A percentile compares a stretch with the other conserved stretches of the same genome.
Evolutionary conservation across 805 yeast species (phyloP).

Genomic region (Candida easanensis): DNA sequence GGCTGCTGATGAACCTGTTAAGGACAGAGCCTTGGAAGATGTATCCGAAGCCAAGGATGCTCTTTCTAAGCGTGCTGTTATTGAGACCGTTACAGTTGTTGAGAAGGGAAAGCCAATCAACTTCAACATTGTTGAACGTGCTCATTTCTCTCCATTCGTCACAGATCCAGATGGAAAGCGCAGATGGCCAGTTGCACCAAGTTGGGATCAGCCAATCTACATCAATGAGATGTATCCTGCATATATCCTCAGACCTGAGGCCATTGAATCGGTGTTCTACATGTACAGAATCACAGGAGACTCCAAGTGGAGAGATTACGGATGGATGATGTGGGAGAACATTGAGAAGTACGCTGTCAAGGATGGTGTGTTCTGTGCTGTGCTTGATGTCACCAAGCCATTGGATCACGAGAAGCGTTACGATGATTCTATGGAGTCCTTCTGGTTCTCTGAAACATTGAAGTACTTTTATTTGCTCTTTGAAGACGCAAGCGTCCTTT

Average conservation of each 20-base stretch:
- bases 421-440: conserved; percentile 41
- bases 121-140: conserved; percentile 2
- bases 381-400: conserved; percentile 37
- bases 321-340: conserved; percentile 45
- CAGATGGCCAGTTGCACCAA: conserved; percentile 10
- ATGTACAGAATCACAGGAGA: conserved; percentile 63
- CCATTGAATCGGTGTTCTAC: conserved; percentile 57
- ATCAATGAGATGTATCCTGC: conserved; percentile 34
- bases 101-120: conserved; percentile 6
- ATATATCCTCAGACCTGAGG: conserved; percentile 56
- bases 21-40: not conserved
- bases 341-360: conserved; percentile 31
- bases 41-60: not conserved
- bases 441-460: conserved; percentile 59
- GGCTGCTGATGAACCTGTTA: too few relatives aligned
- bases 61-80: not conserved
- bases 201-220: conserved; percentile 29
- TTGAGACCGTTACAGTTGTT: not conserved
- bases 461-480: conserved; percentile 53
- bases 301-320: conserved; percentile 51
- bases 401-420: conserved; percentile 22
- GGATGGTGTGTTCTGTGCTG: conserved; percentile 37
- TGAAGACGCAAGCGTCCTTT: conserved; percentile 39
- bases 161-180: conserved; percentile 8
- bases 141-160: conserved; percentile 5